These are phyloP conservation scores for Exophiala calicioides DNA, from an alignment of 2,329 filamentous ascomycete genomes.

Conservation along the genomic window DNA sequence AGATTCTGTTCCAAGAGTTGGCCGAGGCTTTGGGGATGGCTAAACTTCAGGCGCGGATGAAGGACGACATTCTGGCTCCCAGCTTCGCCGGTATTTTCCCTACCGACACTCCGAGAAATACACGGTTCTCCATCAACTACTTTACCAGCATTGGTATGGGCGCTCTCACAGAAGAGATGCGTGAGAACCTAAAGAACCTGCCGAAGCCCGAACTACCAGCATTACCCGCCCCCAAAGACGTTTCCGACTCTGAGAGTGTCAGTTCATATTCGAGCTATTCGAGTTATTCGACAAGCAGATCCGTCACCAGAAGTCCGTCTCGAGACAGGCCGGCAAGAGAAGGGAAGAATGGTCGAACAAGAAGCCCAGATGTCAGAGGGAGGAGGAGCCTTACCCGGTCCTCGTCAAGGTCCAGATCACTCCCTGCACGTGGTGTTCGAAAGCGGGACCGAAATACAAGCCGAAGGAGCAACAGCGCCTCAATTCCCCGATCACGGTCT, in stretches of 20 bases:
- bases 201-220: slow-evolving; percentile 80
- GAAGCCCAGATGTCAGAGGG: slow-evolving; percentile 30
- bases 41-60: slow-evolving; percentile 73
- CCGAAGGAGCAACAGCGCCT: slow-evolving; percentile 21
- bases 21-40: slow-evolving; percentile 82
- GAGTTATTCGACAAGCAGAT: slow-evolving; percentile 57
- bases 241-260: slow-evolving; percentile 65
- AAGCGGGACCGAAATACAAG: slow-evolving; percentile 17
- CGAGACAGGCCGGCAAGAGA: slow-evolving; percentile 25
- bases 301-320: slow-evolving; percentile 28
- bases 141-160: slow-evolving; percentile 98
- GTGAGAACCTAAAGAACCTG: slow-evolving; percentile 83
- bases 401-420: slow-evolving; percentile 33
- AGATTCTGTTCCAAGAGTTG: slow-evolving; percentile 93
- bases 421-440: slow-evolving; percentile 29
- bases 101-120: slow-evolving; percentile 82
- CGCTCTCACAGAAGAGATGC: slow-evolving; percentile 89
- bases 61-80: slow-evolving; percentile 74
- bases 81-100: slow-evolving; percentile 87
- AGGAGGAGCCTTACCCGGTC: slow-evolving; percentile 24
- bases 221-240: slow-evolving; percentile 51
- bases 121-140: slow-evolving; percentile 98
- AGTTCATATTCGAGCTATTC: slow-evolving; percentile 74
- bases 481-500: slow-evolving; percentile 28
- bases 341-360: slow-evolving; percentile 33